These are phyloP conservation scores for Amylostereum chailletii DNA, from an alignment of 1,284 basidiomycete genomes.

Conservation along the genomic window DNA sequence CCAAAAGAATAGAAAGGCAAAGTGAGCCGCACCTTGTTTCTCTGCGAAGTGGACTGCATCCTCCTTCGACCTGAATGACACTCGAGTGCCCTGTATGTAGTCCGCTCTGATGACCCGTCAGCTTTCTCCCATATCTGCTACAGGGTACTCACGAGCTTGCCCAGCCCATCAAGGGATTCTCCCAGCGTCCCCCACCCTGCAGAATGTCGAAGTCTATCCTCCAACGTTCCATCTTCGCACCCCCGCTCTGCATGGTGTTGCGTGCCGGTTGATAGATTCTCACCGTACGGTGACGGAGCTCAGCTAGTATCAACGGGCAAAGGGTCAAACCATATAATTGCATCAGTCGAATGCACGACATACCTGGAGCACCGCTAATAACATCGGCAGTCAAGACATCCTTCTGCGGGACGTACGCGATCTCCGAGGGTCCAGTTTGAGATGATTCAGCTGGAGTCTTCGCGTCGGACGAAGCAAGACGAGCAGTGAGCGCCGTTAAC, in stretches of 20 bases:
- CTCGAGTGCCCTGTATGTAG: constrained; percentile 90
- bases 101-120: constrained; percentile 61
- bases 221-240: constrained; percentile 84
- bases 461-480: neutral
- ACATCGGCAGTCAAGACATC: constrained; percentile 69
- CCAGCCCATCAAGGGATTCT: constrained; percentile 99
- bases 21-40: constrained; percentile 66
- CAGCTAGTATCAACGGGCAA: constrained; percentile 34
- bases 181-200: constrained; percentile 87
- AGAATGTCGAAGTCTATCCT: constrained; percentile 92
- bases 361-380: constrained; percentile 74
- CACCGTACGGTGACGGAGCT: constrained; percentile 82
- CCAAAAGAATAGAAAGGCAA: neutral
- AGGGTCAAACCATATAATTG: neutral
- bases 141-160: constrained; percentile 69
- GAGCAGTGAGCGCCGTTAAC: neutral
- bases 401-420: constrained; percentile 24
- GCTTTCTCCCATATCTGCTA: neutral
- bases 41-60: constrained; percentile 93
- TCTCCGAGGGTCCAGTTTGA: constrained; percentile 24
- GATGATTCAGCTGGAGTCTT: neutral
- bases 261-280: constrained; percentile 92
- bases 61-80: constrained; percentile 86
- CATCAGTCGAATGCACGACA: constrained; percentile 15
- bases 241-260: constrained; percentile 93